Percentiles rank a stretch among this genome's conserved stretches.
Conservation (phyloP, 495 filamentous ascomycete genomes). For the Aspergillus steynii region DNA sequence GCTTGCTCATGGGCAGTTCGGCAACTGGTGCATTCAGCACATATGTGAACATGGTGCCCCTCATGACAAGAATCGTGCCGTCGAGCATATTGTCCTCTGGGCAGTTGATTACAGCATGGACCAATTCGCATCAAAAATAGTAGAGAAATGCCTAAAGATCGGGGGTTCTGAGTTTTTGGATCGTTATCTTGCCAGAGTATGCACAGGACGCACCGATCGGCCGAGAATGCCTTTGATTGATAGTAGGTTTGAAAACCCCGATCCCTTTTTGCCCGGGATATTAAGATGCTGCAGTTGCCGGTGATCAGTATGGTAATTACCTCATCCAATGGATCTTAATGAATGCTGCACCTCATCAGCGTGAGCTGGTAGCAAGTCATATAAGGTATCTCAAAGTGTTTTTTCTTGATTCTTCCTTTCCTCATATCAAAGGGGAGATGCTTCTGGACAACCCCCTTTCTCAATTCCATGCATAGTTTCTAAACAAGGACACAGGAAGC, state of each 20-base stretch:
- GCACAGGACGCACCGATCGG: conserved; percentile 84
- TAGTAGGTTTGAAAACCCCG: conserved; percentile 53
- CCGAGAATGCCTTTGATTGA: conserved; percentile 97
- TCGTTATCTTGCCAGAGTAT: conserved; percentile 91
- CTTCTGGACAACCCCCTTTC: background rate
- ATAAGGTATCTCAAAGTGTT: conserved; percentile 58
- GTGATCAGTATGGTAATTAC: conserved; percentile 98
- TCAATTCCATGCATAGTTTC: conserved; percentile 3
- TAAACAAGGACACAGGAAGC: conserved; percentile 60
- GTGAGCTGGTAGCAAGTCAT: conserved; percentile 88
- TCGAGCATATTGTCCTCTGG: conserved; percentile 92
- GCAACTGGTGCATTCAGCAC: conserved; percentile 99
- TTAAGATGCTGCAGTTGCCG: conserved; percentile 65
- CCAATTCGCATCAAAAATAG: conserved; percentile 97
- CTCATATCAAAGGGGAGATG: background rate
- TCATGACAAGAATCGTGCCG: conserved; percentile 84
- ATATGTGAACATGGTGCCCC: conserved; percentile 96
- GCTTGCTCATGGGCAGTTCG: conserved; percentile 97
- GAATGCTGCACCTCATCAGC: conserved; percentile 80
- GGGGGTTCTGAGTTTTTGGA: conserved; percentile 87
- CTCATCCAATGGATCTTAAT: conserved; percentile 95
- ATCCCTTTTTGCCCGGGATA: background rate
- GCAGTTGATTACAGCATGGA: conserved; percentile 98
- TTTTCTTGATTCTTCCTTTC: background rate
- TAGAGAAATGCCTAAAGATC: conserved; percentile 98